phyloP scores from a whole-genome alignment of 495 filamentous ascomycete genomes.

The Aspergillus affinis region DNA sequence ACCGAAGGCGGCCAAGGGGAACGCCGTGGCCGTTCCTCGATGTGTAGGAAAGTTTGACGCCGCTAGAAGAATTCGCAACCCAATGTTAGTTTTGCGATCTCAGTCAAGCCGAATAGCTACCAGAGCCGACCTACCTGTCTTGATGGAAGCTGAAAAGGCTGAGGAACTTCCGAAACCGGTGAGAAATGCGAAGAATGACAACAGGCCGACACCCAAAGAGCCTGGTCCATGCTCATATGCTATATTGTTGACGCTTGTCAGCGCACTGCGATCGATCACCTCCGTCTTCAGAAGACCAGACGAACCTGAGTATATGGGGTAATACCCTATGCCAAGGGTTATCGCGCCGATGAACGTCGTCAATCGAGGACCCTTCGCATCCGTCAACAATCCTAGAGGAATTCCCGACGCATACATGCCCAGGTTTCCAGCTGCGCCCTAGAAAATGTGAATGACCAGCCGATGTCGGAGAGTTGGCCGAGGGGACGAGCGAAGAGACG shows the following conservation, averaged over 20 bases:
- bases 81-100: constrained; percentile 9
- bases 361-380: constrained; percentile 75
- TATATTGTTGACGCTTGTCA: constrained; percentile 13
- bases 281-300: not conserved
- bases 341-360: constrained; percentile 73
- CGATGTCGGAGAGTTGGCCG: constrained; percentile 4
- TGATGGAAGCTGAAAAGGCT: constrained; percentile 83
- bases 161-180: constrained; percentile 86
- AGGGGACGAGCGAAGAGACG: constrained; percentile 6
- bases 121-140: constrained; percentile 53
- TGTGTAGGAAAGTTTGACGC: constrained; percentile 91
- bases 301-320: constrained; percentile 67
- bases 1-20: constrained; percentile 89
- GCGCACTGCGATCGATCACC: not conserved
- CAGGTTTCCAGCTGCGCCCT: constrained; percentile 87
- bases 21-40: constrained; percentile 89
- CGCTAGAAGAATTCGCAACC: constrained; percentile 40
- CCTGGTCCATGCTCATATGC: constrained; percentile 50
- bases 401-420: constrained; percentile 95
- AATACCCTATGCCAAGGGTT: constrained; percentile 73
- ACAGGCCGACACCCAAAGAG: constrained; percentile 62
- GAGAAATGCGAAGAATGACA: constrained; percentile 81
- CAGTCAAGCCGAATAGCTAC: not conserved
- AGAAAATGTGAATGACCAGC: constrained; percentile 20
- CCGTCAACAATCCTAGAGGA: constrained; percentile 83